Conservation (phyloP, 768 basidiomycete genomes). For the Mycena alexandri region DNA sequence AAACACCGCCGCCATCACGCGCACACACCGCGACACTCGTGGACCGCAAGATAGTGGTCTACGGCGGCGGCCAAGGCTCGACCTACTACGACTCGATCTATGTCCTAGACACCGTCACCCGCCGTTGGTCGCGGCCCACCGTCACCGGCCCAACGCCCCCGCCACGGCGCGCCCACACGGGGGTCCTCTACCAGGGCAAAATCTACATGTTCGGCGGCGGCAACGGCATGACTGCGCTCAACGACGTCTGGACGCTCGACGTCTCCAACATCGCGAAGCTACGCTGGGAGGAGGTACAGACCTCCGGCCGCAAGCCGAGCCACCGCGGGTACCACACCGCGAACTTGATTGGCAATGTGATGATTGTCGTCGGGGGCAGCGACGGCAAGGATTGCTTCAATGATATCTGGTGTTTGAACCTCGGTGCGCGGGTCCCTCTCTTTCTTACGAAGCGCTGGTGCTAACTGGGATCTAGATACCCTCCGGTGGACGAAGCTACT, state of each 20-base stretch:
- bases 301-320: constrained; percentile 67
- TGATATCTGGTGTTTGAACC: constrained; percentile 88
- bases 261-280: constrained; percentile 57
- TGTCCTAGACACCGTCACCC: constrained; percentile 82
- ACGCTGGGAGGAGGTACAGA: constrained; percentile 72
- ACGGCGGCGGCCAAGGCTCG: constrained; percentile 91
- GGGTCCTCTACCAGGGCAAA: constrained; percentile 76
- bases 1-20: constrained; percentile 83
- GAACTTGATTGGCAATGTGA: constrained; percentile 85
- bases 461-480: constrained; percentile 49
- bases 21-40: constrained; percentile 91
- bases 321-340: constrained; percentile 92
- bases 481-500: constrained; percentile 62
- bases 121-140: constrained; percentile 72
- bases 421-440: constrained; percentile 62
- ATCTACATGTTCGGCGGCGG: constrained; percentile 94
- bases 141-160: constrained; percentile 61
- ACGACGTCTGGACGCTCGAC: constrained; percentile 93
- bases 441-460: not conserved
- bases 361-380: constrained; percentile 92
- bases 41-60: constrained; percentile 83
- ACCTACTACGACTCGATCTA: constrained; percentile 87
- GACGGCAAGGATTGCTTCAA: constrained; percentile 91
- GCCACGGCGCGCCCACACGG: constrained; percentile 89
- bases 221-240: constrained; percentile 89